Evolutionary conservation across 768 basidiomycete species (phyloP), one percentile per base, ranked within the genome.

Genomic region (Gelatoporia subvermispora): DNA sequence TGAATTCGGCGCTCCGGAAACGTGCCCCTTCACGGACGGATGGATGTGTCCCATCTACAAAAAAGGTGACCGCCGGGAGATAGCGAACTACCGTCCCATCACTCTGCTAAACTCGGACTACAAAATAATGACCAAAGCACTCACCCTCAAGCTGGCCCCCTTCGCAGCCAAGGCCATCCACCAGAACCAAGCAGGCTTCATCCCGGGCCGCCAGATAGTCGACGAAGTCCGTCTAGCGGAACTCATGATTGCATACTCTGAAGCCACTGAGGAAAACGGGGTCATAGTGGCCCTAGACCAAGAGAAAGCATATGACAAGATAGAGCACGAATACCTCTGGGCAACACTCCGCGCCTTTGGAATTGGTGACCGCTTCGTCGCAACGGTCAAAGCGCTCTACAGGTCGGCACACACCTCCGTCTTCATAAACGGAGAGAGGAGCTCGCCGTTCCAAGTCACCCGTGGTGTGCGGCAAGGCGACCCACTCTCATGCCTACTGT

Each of bases 41-140:
- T 61, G 59, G 57, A 60, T 67, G 48, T 61, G 69, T 59, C 71
- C 67, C 0, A 23, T 76, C 0, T 75, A 69, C 47, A 76, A 76
- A 31, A 75, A 75, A 37, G 65, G 58, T 8, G 55, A 59, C 35
- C 10, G 20, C 7, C 24, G 25, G 4, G 37, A 54, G 1, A 52
- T 57, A 3, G 43, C 15, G 9, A 54, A 54, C 35, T 57, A 57
- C 41, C 28, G 56, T 3, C 59, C 59, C 0, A 60, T 60, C 3
- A 60, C 59, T 3, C 40, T 60, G 0, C 51, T 70, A 0, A 69
- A 71, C 41, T 55, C 63, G 0, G 64, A 69, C 46, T 70, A 70
- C 9, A 70, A 70, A 37, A 20, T 67, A 0, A 43, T 68, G 25
- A 71, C 63, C 0, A 65, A 63, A 41, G 39, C 46, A 0, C 54